Conservation (phyloP, 306 rosid species). For the Styphnolobium japonicum region DNA sequence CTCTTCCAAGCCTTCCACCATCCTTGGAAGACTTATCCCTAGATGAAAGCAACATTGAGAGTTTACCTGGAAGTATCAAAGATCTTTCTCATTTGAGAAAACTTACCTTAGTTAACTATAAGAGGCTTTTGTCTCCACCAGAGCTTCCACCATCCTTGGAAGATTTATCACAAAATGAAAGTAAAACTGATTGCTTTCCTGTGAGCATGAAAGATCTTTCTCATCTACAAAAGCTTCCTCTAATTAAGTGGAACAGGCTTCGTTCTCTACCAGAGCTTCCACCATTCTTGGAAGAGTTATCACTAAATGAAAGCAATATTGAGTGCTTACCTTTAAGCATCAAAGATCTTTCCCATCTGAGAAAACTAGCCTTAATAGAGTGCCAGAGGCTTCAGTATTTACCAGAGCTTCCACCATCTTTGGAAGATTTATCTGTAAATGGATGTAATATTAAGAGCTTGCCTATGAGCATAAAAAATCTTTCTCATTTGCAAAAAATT, state of each 20-base stretch:
- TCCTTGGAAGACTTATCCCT: conserved; percentile 26
- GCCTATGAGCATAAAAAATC: conserved; percentile 7
- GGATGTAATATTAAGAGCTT: conserved; percentile 18
- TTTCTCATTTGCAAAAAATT: not conserved
- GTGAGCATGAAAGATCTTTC: conserved; percentile 17
- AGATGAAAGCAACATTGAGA: conserved; percentile 13
- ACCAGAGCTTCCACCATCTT: conserved; percentile 21
- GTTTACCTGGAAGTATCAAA: conserved; percentile 18
- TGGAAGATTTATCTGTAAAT: conserved; percentile 8
- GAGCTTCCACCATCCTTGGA: conserved; percentile 5
- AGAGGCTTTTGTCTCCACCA: conserved; percentile 4
- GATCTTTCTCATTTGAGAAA: conserved; percentile 18
- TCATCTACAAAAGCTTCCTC: conserved; percentile 4
- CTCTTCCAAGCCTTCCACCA: conserved; percentile 23
- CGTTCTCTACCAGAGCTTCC: conserved; percentile 17
- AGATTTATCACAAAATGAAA: not conserved
- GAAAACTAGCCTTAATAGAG: conserved; percentile 16
- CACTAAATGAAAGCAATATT: conserved; percentile 18
- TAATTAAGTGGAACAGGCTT: not conserved
- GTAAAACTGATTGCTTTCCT: not conserved
- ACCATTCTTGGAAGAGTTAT: conserved; percentile 25
- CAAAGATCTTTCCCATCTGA: conserved; percentile 6
- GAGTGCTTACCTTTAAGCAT: conserved; percentile 17
- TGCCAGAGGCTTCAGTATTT: conserved; percentile 9
- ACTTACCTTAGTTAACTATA: not conserved